Conservation (phyloP, 1,139 yeast genomes). For the Saccharomyces hybrid region DNA sequence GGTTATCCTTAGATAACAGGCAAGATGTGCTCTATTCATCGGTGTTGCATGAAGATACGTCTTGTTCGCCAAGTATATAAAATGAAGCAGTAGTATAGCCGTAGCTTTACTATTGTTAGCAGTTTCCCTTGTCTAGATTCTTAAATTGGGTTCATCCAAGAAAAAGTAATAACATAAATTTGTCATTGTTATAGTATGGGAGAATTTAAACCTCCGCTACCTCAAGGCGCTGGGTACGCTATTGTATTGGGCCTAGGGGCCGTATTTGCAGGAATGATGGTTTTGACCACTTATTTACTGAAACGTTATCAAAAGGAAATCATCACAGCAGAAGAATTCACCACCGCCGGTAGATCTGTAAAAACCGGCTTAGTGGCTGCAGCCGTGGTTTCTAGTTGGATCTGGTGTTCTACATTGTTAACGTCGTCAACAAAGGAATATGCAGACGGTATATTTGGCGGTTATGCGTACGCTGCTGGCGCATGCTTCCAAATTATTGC, state of each 20-base stretch:
- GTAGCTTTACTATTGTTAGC: neutral
- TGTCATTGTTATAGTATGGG: constrained; percentile 10
- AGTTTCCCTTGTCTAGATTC: neutral
- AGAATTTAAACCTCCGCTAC: constrained; percentile 34
- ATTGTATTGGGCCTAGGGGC: constrained; percentile 84
- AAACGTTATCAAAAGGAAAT: constrained; percentile 72
- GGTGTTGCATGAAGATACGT: neutral
- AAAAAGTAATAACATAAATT: neutral
- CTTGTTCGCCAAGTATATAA: neutral
- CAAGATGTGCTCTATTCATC: neutral
- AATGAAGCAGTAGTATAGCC: neutral
- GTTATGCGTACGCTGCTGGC: constrained; percentile 69
- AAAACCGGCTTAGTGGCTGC: constrained; percentile 75
- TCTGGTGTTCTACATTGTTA: constrained; percentile 84
- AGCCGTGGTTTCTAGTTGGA: constrained; percentile 88
- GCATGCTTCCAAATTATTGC: constrained; percentile 62
- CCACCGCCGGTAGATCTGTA: constrained; percentile 81
- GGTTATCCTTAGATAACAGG: neutral
- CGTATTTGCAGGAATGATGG: constrained; percentile 73
- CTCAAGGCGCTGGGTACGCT: constrained; percentile 87
- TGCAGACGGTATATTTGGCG: constrained; percentile 68
- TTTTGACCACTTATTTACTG: constrained; percentile 58
- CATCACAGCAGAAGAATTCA: constrained; percentile 82
- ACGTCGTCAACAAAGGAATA: constrained; percentile 75
- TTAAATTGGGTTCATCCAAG: neutral